Evolutionary conservation across 352 stramenopile genomes (phyloP), one percentile per base, ranked within the genome.

Genomic region (Globisporangium lucens): DNA sequence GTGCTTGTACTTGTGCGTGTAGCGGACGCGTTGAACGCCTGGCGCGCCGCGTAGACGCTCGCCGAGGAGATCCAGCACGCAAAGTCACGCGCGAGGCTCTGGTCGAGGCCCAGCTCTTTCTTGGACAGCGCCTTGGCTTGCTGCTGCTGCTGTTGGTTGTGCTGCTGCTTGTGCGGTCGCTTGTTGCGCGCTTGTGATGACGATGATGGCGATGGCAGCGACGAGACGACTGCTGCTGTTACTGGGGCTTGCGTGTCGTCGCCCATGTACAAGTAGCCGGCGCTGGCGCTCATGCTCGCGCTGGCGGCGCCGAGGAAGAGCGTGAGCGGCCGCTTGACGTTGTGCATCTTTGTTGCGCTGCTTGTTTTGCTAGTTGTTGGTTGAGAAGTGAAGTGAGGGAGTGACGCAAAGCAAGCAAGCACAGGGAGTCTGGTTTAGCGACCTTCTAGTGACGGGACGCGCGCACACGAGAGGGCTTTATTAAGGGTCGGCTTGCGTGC

Each of bases 41-140:
- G 79, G 4, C 78, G 77, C 5, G 82, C 79, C 1, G 81, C 82
- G 38, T 76, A 81, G 27, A 93, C 83, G 2, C 76, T 89, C 52
- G 78, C 78, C 0, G 79, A 87, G 30, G 85, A 89, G 41, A 89
- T 73, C 74, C 79, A 89, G 60, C 83, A 89, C 35, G 81, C 85
- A 43, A 93, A 63, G 51, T 93, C 81, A 52, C 85, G 80, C 29
- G 75, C 73, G 33, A 87, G 68, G 74, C 85, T 93, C 73, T 93
- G 85, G 55, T 91, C 81, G 65, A 90, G 73, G 10, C 81, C 82
- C 13, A 91, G 71, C 51, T 87, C 82, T 51, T 84, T 74, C 69
- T 78, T 84, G 24, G 77, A 84, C 49, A 75, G 75, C 22, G 74
- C 73, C 35, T 53, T 61, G 4, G 24, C 12, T 4, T 41, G 35